Base-by-base conservation (phyloP, 2,329 filamentous ascomycete species). In the Chlorencoelia australis region DNA sequence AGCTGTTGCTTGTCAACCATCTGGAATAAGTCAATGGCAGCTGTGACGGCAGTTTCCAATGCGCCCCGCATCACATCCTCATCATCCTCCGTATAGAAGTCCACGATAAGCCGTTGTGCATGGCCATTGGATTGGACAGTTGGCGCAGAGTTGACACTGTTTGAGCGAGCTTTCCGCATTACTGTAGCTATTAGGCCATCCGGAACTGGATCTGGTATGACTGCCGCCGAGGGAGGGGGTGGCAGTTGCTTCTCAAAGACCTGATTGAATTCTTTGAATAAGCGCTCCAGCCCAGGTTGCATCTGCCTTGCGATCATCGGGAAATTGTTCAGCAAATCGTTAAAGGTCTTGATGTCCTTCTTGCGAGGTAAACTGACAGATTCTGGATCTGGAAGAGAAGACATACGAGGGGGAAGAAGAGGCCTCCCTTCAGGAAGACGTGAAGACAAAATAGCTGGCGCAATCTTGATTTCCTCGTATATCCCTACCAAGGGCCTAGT, bases 231-330 rank as follows among this genome's bases (percentile, higher is more conserved):
- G 2, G 75, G 82, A 1, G 82, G 81, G 11, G 82, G 80, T 3
- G 86, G 86, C 5, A 94, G 60, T 5, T 86, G 86, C 52, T 83
- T 87, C 46, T 93, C 84, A 47, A 95, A 80, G 37, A 89, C 82
- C 29, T 75, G 75, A 5, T 77, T 80, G 57, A 98, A 96, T 50
- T 96, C 88, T 42, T 81, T 78, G 54, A 96, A 94, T 17, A 96
- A 64, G 52, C 79, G 80, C 53, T 98, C 89, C 21, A 98, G 62
- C 0, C 91, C 91, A 2, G 81, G 75, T 50, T 95, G 87, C 87
- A 98, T 94, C 59, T 98, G 91, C 41, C 85, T 75, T 16, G 88
- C 87, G 50, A 98, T 96, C 74, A 94, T 83, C 2, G 91, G 91
- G 48, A 96, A 98, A 50, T 87, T 78, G 48, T 84, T 83, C 27